Evolutionary conservation across 441 rosid species (phyloP).

Genomic region (Croton setiger): DNA sequence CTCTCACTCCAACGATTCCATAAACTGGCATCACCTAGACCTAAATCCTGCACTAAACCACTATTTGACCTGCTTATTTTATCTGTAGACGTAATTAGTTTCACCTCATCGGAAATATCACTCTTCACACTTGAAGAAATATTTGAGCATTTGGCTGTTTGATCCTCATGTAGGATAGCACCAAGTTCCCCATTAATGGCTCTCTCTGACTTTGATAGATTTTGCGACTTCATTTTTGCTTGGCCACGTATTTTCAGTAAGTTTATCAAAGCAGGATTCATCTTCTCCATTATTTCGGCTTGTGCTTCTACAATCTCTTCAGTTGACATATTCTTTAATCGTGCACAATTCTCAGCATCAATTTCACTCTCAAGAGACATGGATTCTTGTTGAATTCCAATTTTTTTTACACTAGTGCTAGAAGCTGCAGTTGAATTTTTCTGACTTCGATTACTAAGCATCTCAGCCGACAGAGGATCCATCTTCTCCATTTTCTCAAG

Average conservation of each 20-base stretch:
- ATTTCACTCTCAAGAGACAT: slow-evolving; percentile 69
- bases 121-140: slow-evolving; percentile 26
- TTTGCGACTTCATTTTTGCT: slow-evolving; percentile 50
- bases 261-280: slow-evolving; percentile 66
- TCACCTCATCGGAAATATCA: slow-evolving; percentile 22
- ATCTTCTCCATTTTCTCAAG: slow-evolving; percentile 19
- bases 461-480: slow-evolving; percentile 17
- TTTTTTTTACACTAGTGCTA: slow-evolving; percentile 28
- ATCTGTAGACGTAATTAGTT: slow-evolving; percentile 31
- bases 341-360: slow-evolving; percentile 67
- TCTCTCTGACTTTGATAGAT: slow-evolving; percentile 26
- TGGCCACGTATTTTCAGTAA: slow-evolving; percentile 63
- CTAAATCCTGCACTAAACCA: slow-evolving; percentile 32
- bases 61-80: slow-evolving; percentile 26
- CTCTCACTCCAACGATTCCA: slow-evolving; percentile 87
- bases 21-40: slow-evolving; percentile 32
- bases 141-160: slow-evolving; percentile 27
- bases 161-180: slow-evolving; percentile 24
- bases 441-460: slow-evolving; percentile 20
- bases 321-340: slow-evolving; percentile 61
- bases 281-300: slow-evolving; percentile 77
- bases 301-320: slow-evolving; percentile 82
- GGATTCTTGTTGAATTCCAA: slow-evolving; percentile 33
- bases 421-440: slow-evolving; percentile 25
- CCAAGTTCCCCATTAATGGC: slow-evolving; percentile 18